Evolutionary conservation across 208 protist genomes (phyloP).

Genomic region (Borovskyia barvae): DNA sequence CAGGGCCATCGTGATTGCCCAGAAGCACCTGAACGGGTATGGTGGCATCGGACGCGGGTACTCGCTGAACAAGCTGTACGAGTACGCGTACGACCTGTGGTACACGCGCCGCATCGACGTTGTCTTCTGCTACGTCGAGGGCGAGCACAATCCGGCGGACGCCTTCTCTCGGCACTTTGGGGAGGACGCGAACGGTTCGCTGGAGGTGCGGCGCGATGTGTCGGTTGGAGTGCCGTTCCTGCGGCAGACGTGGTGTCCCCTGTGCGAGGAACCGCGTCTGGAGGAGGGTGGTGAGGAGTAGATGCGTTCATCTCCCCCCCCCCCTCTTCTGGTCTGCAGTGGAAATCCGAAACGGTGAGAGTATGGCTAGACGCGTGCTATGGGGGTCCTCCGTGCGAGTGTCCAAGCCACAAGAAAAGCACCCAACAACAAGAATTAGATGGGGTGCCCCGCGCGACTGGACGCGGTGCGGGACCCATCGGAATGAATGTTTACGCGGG

Average conservation of each 20-base stretch:
- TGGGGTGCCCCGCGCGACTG: too few species aligned
- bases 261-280: too few species aligned
- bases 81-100: conserved; percentile 2
- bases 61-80: conserved; percentile 8
- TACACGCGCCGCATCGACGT: neutral
- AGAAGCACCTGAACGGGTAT: conserved; percentile 4
- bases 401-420: too few species aligned
- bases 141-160: conserved; percentile 11
- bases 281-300: too few species aligned
- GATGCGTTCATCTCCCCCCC: too few species aligned
- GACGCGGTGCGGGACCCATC: too few species aligned
- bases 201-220: neutral
- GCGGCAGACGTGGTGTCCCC: neutral
- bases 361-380: too few species aligned
- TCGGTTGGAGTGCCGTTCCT: neutral
- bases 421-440: too few species aligned
- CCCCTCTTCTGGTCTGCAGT: too few species aligned
- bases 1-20: neutral
- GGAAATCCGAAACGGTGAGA: too few species aligned
- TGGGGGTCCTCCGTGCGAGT: too few species aligned
- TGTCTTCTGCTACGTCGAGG: conserved; percentile 13
- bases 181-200: neutral
- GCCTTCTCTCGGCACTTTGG: conserved; percentile 13
- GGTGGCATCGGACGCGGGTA: conserved; percentile 12
- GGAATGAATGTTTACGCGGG: too few species aligned